These are phyloP conservation scores for Xylariaceae sp. DNA, from an alignment of 2,329 filamentous ascomycete genomes.

Conservation along the genomic window DNA sequence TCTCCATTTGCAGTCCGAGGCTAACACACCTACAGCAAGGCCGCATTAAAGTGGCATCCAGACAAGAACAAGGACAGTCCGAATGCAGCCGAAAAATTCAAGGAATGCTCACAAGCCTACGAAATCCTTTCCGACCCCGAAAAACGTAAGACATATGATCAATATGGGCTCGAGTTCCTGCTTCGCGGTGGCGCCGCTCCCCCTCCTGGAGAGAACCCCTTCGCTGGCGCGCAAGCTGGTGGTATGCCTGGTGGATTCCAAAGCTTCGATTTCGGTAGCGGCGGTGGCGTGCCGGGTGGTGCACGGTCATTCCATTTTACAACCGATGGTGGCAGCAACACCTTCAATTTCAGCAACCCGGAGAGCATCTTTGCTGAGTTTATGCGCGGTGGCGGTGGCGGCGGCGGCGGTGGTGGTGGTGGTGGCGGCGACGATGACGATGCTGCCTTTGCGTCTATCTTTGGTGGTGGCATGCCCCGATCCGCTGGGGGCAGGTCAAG, in stretches of 20 bases:
- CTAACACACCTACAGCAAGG: conserved; percentile 68
- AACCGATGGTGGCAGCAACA: conserved; percentile 60
- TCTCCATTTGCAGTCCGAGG: conserved; percentile 12
- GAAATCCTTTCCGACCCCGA: conserved; percentile 97
- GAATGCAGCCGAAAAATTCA: conserved; percentile 89
- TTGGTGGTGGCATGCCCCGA: conserved; percentile 54
- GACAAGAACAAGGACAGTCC: conserved; percentile 98
- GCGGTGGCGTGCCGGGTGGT: conserved; percentile 55
- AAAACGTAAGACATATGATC: conserved; percentile 94
- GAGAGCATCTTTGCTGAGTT: conserved; percentile 88
- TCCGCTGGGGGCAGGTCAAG: conserved; percentile 38
- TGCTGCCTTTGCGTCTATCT: conserved; percentile 61
- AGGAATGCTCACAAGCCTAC: conserved; percentile 96
- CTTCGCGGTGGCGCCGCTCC: conserved; percentile 77
- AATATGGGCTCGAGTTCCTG: conserved; percentile 92
- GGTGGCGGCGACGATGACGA: conserved; percentile 50
- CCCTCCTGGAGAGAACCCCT: conserved; percentile 69
- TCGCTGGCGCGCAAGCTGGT: conserved; percentile 59
- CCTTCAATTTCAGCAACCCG: conserved; percentile 85
- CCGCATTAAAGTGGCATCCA: conserved; percentile 89
- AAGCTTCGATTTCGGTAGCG: conserved; percentile 22
- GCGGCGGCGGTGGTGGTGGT: conserved; percentile 47
- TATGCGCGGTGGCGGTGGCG: conserved; percentile 61
- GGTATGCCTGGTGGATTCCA: conserved; percentile 24
- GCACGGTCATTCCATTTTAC: conserved; percentile 69